Evolutionary conservation across 2,329 filamentous ascomycete species (phyloP), one percentile per base, ranked within the genome.

Genomic region (Pestalotiopsis sp.): DNA sequence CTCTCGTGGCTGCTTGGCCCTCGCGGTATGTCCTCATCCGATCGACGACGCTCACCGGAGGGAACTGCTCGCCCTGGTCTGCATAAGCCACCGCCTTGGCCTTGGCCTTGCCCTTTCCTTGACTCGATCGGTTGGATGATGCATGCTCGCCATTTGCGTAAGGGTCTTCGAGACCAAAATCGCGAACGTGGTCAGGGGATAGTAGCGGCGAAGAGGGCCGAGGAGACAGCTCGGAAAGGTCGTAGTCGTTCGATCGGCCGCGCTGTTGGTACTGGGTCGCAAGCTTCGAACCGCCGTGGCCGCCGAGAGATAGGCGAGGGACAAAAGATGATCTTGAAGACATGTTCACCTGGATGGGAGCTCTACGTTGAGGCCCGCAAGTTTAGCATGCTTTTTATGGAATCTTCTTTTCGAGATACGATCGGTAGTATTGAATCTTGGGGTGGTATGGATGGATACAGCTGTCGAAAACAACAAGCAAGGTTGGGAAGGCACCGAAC

Each of bases 211-310:
- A 71, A 31, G 76, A 76, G 4, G 76, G 74, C 41, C 75, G 73
- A 2, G 77, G 77, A 59, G 75, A 77, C 20, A 79, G 71, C 41
- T 78, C 75, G 62, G 71, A 70, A 36, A 79, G 75, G 25, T 76
- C 73, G 69, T 77, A 76, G 25, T 78, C 75, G 62, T 75, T 71
- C 17, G 71, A 69, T 23, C 65, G 66, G 27, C 57, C 70, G 25
- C 63, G 72, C 31, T 52, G 45, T 27, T 71, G 70, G 14, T 73
- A 70, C 75, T 64, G 36, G 73, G 63, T 69, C 71, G 71, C 65
- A 72, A 70, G 66, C 17, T 63, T 67, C 23, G 66, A 45, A 36
- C 45, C 75, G 25, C 68, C 67, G 36, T 71, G 68, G 52, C 75
- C 72, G 36, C 72, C 70, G 39, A 75, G 68, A 23, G 75, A 71